Evolutionary conservation across 345 rosid genomes (phyloP).

Genomic region (Rubroshorea leprosula): DNA sequence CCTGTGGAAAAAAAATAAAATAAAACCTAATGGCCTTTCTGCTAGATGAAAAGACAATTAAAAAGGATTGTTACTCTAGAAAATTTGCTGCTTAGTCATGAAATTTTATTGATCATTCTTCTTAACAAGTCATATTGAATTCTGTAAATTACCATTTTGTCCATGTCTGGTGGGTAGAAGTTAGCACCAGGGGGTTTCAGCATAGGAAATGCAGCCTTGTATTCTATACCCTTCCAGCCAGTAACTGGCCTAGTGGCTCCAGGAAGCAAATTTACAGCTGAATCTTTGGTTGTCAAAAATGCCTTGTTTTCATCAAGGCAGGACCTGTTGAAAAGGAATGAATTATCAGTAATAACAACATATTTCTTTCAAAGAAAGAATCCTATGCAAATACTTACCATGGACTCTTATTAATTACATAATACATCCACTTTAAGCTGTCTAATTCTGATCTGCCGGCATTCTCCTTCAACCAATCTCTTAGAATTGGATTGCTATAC

Average conservation of each 20-base stretch:
- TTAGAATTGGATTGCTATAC: conserved; percentile 72
- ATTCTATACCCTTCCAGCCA: conserved; percentile 94
- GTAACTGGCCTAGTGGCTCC: conserved; percentile 51
- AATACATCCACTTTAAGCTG: conserved; percentile 67
- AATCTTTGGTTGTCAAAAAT: conserved; percentile 83
- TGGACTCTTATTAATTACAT: conserved; percentile 80
- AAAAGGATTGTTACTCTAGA: conserved; percentile 9
- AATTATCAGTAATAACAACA: conserved; percentile 8
- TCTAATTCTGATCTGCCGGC: conserved; percentile 62
- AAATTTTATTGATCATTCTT: neutral
- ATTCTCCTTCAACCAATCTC: conserved; percentile 78
- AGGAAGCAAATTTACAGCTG: conserved; percentile 69
- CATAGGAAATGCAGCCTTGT: conserved; percentile 72
- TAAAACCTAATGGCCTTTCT: conserved; percentile 16
- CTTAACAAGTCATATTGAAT: neutral
- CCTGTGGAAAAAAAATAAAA: conserved; percentile 47
- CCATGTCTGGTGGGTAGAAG: conserved; percentile 97
- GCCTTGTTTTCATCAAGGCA: conserved; percentile 84
- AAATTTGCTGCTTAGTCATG: neutral
- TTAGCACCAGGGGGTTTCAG: conserved; percentile 87
- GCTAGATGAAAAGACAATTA: conserved; percentile 7
- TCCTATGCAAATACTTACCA: conserved; percentile 41
- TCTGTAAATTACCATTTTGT: conserved; percentile 53
- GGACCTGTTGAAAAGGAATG: conserved; percentile 53
- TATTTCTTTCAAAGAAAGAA: neutral